These are phyloP conservation scores for Stylosanthes scabra DNA, from an alignment of 331 rosid genomes.

Conservation along the genomic window DNA sequence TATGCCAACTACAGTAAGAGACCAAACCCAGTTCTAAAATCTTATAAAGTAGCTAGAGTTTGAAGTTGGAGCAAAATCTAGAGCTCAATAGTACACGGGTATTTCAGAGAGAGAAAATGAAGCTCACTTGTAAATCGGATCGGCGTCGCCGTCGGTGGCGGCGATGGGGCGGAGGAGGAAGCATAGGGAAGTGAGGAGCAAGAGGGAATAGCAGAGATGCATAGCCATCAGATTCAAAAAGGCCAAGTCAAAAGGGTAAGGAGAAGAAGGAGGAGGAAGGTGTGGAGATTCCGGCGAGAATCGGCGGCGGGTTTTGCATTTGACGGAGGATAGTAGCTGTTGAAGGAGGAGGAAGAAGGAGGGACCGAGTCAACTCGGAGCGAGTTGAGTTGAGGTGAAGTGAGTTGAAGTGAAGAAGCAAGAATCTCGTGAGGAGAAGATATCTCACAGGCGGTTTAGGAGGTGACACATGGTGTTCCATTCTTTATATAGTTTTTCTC, in stretches of 20 bases:
- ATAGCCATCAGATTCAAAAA: slow-evolving; percentile 57
- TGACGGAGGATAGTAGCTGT: slow-evolving; percentile 23
- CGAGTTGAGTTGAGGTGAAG: slow-evolving; percentile 28
- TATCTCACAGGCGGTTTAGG: slow-evolving; percentile 20
- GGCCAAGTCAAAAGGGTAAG: slow-evolving; percentile 53
- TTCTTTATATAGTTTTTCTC: too few relatives aligned
- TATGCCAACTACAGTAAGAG: neutral
- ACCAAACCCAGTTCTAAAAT: slow-evolving; percentile 28
- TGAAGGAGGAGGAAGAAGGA: slow-evolving; percentile 31
- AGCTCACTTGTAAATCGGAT: slow-evolving; percentile 78
- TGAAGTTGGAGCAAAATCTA: slow-evolving; percentile 11
- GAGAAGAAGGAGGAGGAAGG: slow-evolving; percentile 22
- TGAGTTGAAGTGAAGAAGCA: slow-evolving; percentile 6
- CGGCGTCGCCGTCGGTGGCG: slow-evolving; percentile 78
- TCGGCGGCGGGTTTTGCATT: slow-evolving; percentile 46
- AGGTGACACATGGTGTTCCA: slow-evolving; percentile 9
- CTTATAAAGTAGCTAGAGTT: neutral
- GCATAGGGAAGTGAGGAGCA: slow-evolving; percentile 45
- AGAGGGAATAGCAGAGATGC: slow-evolving; percentile 40
- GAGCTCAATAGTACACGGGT: neutral
- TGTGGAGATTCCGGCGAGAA: slow-evolving; percentile 38
- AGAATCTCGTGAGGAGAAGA: slow-evolving; percentile 39
- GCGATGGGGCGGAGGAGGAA: slow-evolving; percentile 44
- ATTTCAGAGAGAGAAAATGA: neutral
- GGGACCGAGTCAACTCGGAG: slow-evolving; percentile 46